A percentile compares a stretch with the other conserved stretches of the same genome.
phyloP scores from a whole-genome alignment of 1,139 yeast species.

The Lodderomyces parapsilosis region DNA sequence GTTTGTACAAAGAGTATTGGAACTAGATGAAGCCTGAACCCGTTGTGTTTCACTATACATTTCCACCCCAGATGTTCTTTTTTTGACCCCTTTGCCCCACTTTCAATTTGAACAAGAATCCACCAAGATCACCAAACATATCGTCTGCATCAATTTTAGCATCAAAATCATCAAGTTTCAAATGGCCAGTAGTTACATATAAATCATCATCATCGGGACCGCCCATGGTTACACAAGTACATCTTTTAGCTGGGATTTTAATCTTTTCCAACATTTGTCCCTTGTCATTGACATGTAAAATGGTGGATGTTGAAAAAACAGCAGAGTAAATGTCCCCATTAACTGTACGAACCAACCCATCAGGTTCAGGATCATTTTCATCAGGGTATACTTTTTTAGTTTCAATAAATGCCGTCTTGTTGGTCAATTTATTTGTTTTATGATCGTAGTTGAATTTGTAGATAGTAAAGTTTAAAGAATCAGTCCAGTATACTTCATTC shows the following conservation, averaged over 20 bases:
- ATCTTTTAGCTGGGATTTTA: constrained; percentile 58
- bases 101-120: constrained; percentile 31
- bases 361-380: constrained; percentile 60
- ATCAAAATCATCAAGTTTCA: constrained; percentile 37
- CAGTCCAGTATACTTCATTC: constrained; percentile 65
- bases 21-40: constrained; percentile 9
- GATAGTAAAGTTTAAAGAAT: constrained; percentile 58
- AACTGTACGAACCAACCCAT: constrained; percentile 68
- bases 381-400: constrained; percentile 28
- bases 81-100: constrained; percentile 24
- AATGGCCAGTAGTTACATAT: constrained; percentile 67
- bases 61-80: constrained; percentile 26
- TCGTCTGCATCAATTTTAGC: constrained; percentile 27
- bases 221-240: constrained; percentile 73
- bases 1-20: constrained; percentile 33
- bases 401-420: constrained; percentile 44
- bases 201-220: constrained; percentile 59
- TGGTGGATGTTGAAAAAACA: constrained; percentile 59
- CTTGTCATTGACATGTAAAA: constrained; percentile 49
- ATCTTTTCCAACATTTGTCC: constrained; percentile 56
- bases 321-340: constrained; percentile 69
- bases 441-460: constrained; percentile 62
- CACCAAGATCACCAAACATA: constrained; percentile 55
- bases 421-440: constrained; percentile 41
- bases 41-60: constrained; percentile 7